phyloP scores from a whole-genome alignment of 2,329 filamentous ascomycete genomes.

The Epichloe brachyelytri region DNA sequence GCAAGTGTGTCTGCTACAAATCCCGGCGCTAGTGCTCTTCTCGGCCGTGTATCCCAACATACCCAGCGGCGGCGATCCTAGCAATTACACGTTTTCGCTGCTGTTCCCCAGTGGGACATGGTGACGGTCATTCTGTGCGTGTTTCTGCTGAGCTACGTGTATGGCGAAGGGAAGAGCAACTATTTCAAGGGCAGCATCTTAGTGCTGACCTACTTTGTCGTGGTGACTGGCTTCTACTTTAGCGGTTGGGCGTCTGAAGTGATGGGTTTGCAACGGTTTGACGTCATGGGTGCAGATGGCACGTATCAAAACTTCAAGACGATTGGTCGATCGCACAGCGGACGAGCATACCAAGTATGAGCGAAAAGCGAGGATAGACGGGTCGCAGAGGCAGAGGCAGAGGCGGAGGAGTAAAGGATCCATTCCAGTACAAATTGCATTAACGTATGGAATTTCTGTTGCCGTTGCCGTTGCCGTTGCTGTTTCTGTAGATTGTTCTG shows the following conservation, averaged over 20 bases:
- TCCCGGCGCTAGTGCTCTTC: conserved; percentile 85
- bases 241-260: conserved; percentile 42
- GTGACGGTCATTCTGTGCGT: conserved; percentile 92
- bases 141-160: conserved; percentile 93
- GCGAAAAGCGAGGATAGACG: background rate
- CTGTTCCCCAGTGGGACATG: conserved; percentile 99
- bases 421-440: background rate
- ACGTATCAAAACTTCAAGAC: conserved; percentile 40
- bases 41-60: conserved; percentile 56
- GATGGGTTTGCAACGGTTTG: conserved; percentile 36
- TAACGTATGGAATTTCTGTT: background rate
- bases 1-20: conserved; percentile 89
- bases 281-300: conserved; percentile 37
- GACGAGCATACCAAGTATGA: conserved; percentile 14
- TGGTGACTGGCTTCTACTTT: conserved; percentile 84
- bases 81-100: conserved; percentile 61
- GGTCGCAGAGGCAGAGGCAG: background rate
- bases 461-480: background rate
- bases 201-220: conserved; percentile 83
- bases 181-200: conserved; percentile 99
- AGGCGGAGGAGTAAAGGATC: background rate
- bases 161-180: conserved; percentile 97
- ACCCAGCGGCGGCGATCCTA: conserved; percentile 24
- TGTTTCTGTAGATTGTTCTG: background rate
- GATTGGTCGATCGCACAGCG: conserved; percentile 31